A percentile compares a stretch with the other conserved stretches of the same genome.
These are phyloP conservation scores for Bruguiera parviflora DNA, from an alignment of 345 rosid species.

Conservation along the genomic window DNA sequence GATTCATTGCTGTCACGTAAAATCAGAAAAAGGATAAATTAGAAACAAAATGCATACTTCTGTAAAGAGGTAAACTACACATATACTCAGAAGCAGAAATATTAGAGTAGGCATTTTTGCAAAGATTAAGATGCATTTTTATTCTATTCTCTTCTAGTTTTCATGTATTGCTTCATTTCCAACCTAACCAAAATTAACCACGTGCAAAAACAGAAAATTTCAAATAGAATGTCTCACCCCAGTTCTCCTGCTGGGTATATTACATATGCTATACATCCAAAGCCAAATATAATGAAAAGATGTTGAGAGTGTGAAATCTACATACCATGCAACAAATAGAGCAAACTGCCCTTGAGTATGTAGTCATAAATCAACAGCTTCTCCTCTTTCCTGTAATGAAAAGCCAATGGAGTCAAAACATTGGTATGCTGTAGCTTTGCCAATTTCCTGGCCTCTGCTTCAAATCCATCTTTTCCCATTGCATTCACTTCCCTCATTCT, in stretches of 20 bases:
- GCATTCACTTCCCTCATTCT: slow-evolving; percentile 56
- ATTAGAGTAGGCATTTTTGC: no score
- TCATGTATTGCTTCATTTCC: neutral
- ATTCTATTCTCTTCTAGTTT: no score
- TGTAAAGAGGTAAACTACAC: no score
- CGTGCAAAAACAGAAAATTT: no score
- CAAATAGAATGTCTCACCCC: no score
- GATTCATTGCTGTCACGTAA: neutral
- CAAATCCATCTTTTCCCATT: slow-evolving; percentile 49
- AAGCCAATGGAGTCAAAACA: slow-evolving; percentile 61
- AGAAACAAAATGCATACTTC: no score
- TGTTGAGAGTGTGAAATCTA: neutral
- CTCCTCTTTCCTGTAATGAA: slow-evolving; percentile 65
- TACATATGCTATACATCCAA: neutral
- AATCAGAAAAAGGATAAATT: neutral
- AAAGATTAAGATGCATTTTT: no score
- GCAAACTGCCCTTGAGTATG: slow-evolving; percentile 62
- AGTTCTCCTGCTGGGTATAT: no score
- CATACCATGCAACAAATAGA: slow-evolving; percentile 57
- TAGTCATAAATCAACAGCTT: slow-evolving; percentile 56
- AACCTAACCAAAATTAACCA: no score
- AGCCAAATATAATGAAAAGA: neutral
- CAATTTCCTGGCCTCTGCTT: slow-evolving; percentile 46
- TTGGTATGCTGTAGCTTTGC: slow-evolving; percentile 51
- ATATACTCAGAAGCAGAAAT: no score